Evolutionary conservation across 192 early-diverging fungal genomes (phyloP).

Genomic region (Coemansia sp.): DNA sequence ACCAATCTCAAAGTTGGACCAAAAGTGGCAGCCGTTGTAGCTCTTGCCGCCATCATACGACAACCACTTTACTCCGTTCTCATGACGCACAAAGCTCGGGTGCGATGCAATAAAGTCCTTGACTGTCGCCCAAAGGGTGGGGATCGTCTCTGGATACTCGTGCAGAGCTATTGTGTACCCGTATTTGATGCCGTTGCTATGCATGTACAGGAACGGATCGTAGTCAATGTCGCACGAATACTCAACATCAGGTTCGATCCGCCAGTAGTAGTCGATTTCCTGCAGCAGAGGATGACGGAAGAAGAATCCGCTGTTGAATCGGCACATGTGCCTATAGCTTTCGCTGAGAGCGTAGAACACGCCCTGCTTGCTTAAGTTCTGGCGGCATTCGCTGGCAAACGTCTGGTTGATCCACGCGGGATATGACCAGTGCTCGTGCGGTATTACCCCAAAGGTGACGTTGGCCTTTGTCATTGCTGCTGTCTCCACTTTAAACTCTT

Average conservation of each 20-base stretch:
- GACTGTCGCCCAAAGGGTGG: constrained; percentile 70
- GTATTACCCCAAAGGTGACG: constrained; percentile 67
- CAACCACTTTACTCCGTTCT: constrained; percentile 58
- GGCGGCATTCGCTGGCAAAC: constrained; percentile 54
- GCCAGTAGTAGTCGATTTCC: constrained; percentile 85
- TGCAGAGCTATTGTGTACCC: constrained; percentile 75
- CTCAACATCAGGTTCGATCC: constrained; percentile 81
- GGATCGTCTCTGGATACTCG: constrained; percentile 73
- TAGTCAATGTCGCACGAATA: constrained; percentile 81
- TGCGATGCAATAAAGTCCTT: constrained; percentile 57
- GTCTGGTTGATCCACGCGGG: constrained; percentile 78
- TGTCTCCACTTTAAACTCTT: constrained; percentile 66
- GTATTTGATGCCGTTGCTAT: constrained; percentile 77
- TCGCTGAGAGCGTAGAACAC: constrained; percentile 69
- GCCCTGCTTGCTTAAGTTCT: constrained; percentile 57
- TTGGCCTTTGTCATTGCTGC: constrained; percentile 60
- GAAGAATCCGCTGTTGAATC: constrained; percentile 79
- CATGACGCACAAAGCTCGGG: constrained; percentile 56
- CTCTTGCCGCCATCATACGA: constrained; percentile 48
- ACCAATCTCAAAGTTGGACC: constrained; percentile 92
- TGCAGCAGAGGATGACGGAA: constrained; percentile 69
- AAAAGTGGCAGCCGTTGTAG: constrained; percentile 85
- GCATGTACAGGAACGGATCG: constrained; percentile 84
- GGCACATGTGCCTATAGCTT: constrained; percentile 80
- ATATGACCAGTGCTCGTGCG: constrained; percentile 77